Evolutionary conservation across 768 basidiomycete genomes (phyloP), one percentile per base, ranked within the genome.

Genomic region (Termitomyces sp.): DNA sequence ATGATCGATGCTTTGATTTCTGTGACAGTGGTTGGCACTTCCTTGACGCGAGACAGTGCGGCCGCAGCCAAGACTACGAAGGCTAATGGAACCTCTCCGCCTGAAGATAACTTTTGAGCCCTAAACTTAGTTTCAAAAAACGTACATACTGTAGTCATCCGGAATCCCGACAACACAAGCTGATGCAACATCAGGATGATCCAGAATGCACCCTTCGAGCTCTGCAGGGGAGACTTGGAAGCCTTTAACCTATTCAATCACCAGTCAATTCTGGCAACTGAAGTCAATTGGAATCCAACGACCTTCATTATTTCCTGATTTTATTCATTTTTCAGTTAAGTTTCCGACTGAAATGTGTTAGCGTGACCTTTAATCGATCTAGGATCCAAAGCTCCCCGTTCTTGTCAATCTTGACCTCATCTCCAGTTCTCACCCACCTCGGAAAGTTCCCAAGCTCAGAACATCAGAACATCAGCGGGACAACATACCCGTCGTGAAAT

Each of bases 201-300:
- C 78, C 27, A 87, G 68, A n/a, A 87, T 65, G 59, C 85, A 85
- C 20, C 81, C 88, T 65, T 89, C 88, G 9, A 89, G 74, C 61
- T 88, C 87, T 4, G 88, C 87, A 2, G 88, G 88, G 1, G 88
- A 86, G 1, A 90, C 88, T 66, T 90, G 88, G 67, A 86, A 87
- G 2, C 89, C 88, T 65, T 73, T 79, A 45, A 86, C 84, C 73
- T 87, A 76, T 34, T 79, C 69, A 16, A 75, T 73, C 69, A 75
- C 71, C 73, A 41, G 49, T 47, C 16, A 22, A 22, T 15, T 54
- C 1, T 13, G 22, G 8, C 36, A 42, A 27, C 33, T 12, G n/a
- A 18, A 42, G 62, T 80, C 79, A 8, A 8, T 18, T 7, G 4
- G 33, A 8, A 34, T 5, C 2, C 20, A 1, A 16, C 57, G 16